These are phyloP conservation scores for Coprinopsis cinerea DNA, from an alignment of 768 basidiomycete species.

Conservation along the genomic window DNA sequence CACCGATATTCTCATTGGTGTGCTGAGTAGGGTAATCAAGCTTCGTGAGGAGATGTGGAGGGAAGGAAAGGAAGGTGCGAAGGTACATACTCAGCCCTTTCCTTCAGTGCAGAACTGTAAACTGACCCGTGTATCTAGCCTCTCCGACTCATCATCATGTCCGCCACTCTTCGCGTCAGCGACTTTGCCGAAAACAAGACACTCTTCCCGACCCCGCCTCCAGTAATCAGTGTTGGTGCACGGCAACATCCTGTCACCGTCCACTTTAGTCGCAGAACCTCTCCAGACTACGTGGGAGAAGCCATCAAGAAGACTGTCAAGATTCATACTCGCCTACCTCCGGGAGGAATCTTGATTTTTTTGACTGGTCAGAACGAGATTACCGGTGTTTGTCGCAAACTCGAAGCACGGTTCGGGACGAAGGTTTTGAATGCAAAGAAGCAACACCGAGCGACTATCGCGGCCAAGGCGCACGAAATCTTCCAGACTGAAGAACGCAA, in stretches of 20 bases:
- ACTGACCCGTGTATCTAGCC: conserved; percentile 43
- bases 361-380: conserved; percentile 98
- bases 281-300: conserved; percentile 83
- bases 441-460: conserved; percentile 17
- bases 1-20: conserved; percentile 95
- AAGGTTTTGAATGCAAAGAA: conserved; percentile 55
- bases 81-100: conserved; percentile 38
- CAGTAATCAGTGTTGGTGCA: conserved; percentile 81
- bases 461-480: conserved; percentile 20
- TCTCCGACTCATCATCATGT: conserved; percentile 94
- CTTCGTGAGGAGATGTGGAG: conserved; percentile 88
- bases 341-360: conserved; percentile 90
- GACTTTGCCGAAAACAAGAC: conserved; percentile 87
- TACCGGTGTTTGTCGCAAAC: conserved; percentile 68
- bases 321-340: conserved; percentile 88
- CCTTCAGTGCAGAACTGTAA: background rate
- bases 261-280: conserved; percentile 86
- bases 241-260: conserved; percentile 94
- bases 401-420: conserved; percentile 72
- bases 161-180: conserved; percentile 88
- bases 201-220: conserved; percentile 81
- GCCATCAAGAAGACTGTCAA: conserved; percentile 86
- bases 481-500: conserved; percentile 14
- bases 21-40: conserved; percentile 89
- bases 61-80: conserved; percentile 62